Conservation (phyloP, 1,139 yeast species). For the Sugiyamaella novakii region DNA sequence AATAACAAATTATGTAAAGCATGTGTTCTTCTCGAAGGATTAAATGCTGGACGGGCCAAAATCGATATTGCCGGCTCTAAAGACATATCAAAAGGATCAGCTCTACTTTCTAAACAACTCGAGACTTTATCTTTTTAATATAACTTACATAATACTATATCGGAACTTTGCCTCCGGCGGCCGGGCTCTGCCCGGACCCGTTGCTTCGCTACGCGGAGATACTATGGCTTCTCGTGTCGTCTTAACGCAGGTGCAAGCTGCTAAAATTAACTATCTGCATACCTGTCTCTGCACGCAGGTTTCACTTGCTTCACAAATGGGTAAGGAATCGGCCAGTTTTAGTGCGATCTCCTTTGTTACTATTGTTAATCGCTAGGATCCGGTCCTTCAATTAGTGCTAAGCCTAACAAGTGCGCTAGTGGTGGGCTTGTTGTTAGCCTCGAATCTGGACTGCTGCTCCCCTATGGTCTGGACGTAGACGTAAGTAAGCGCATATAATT, state of each 20-base stretch:
- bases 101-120: constrained; percentile 62
- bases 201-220: not conserved
- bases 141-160: not conserved
- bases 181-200: constrained; percentile 1
- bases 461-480: too few relatives aligned
- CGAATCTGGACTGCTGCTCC: too few relatives aligned
- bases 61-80: constrained; percentile 46
- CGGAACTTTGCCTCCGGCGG: constrained; percentile 2
- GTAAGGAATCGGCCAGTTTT: not conserved
- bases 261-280: too few relatives aligned
- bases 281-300: too few relatives aligned
- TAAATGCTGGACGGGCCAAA: constrained; percentile 66
- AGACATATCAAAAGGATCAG: constrained; percentile 60
- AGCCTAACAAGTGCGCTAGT: constrained; percentile 1
- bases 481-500: too few relatives aligned
- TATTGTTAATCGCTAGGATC: not conserved
- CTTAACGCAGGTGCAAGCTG: too few relatives aligned
- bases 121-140: constrained; percentile 63
- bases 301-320: not conserved
- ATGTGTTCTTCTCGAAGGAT: constrained; percentile 81
- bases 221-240: not conserved
- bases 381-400: not conserved
- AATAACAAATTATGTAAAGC: constrained; percentile 92
- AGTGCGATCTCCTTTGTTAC: constrained; percentile 6
- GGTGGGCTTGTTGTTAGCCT: too few relatives aligned